Evolutionary conservation across 2,329 filamentous ascomycete genomes (phyloP).

Genomic region (Xylariomycetidae sp.): DNA sequence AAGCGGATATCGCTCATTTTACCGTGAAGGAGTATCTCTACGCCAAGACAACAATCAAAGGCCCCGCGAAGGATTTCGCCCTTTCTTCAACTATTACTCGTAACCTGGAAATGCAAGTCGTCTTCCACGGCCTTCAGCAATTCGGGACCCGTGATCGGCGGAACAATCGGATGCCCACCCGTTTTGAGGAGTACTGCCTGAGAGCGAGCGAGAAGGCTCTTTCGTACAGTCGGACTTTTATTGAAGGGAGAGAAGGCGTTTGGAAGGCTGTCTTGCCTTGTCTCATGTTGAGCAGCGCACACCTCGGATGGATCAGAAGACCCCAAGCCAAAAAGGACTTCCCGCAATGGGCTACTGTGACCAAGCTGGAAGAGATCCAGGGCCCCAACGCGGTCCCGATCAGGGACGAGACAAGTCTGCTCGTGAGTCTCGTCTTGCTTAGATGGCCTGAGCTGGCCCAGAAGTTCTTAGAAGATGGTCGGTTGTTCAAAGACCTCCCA

Average conservation of each 20-base stretch:
- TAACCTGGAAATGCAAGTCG: conserved; percentile 11
- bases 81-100: conserved; percentile 9
- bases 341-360: conserved; percentile 10
- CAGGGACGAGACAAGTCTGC: conserved; percentile 2
- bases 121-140: conserved; percentile 13
- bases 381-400: no score
- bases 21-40: conserved; percentile 24
- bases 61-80: conserved; percentile 16
- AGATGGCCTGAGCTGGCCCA: conserved; percentile 9
- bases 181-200: conserved; percentile 15
- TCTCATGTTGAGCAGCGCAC: no score
- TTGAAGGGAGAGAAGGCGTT: conserved; percentile 8
- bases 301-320: no score
- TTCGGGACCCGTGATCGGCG: conserved; percentile 1
- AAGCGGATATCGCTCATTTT: conserved; percentile 19
- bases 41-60: conserved; percentile 7
- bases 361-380: no score
- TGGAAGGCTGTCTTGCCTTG: no score
- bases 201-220: conserved; percentile 9
- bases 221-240: no score
- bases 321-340: conserved; percentile 5
- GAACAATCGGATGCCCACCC: neutral
- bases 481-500: no score
- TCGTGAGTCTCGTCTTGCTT: conserved; percentile 10
- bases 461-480: no score